Conservation (phyloP, 192 early-diverging fungal genomes). For the Backusella parvicylindrica region DNA sequence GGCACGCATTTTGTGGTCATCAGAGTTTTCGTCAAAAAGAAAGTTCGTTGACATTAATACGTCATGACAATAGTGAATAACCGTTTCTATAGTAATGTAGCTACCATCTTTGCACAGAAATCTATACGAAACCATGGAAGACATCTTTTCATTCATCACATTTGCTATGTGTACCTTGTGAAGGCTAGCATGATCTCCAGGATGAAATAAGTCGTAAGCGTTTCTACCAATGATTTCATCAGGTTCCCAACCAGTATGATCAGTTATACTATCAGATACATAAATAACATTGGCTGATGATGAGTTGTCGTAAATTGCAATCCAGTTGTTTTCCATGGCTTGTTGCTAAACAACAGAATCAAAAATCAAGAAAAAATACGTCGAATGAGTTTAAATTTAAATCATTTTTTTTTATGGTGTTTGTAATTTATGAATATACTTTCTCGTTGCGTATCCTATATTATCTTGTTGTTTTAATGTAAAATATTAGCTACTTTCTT, state of each 20-base stretch:
- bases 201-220: constrained; percentile 38
- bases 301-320: constrained; percentile 46
- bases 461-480: background rate
- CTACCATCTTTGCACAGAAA: constrained; percentile 34
- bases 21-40: background rate
- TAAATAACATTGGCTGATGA: constrained; percentile 28
- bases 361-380: background rate
- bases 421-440: background rate
- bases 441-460: background rate
- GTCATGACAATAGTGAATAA: constrained; percentile 31
- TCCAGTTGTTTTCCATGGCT: constrained; percentile 32
- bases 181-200: constrained; percentile 32
- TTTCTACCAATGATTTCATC: constrained; percentile 42
- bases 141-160: constrained; percentile 40
- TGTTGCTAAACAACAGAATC: background rate
- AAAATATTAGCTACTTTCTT: background rate
- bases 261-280: constrained; percentile 37
- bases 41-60: constrained; percentile 11
- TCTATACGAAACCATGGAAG: constrained; percentile 36
- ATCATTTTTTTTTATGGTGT: too few species aligned
- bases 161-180: constrained; percentile 32
- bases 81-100: constrained; percentile 16
- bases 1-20: constrained; percentile 15
- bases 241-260: constrained; percentile 41
- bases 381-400: background rate